Evolutionary conservation across 352 stramenopile species (phyloP), one percentile per base, ranked within the genome.

Genomic region (Phytophthora vignae): DNA sequence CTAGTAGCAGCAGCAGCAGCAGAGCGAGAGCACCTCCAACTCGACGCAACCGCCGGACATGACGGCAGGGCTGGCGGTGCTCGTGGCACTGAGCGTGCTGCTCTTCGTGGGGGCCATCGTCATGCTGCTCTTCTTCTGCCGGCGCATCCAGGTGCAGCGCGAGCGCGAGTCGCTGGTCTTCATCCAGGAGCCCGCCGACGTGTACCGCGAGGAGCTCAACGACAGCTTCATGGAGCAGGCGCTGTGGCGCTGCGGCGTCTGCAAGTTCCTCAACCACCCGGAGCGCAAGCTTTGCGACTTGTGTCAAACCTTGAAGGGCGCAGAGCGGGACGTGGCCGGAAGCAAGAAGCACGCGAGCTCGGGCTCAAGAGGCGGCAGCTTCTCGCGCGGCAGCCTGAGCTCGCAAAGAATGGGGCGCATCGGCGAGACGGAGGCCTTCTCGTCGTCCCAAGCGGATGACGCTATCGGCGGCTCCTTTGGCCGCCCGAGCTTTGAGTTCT

Each of bases 261-360:
- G 90, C 69, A 87, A 90, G n/a, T 98, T 98, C 72, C 85, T 91
- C 22, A 98, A 98, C 69, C 82, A 94, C 54, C 88, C 90, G 8
- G 84, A 92, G 40, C 82, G 85, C 40, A 90, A 91, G 60, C 74
- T 87, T 54, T 98, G 92, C 79, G 89, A 94, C 57, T 67, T 97
- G 64, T 98, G 92, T 67, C 90, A 96, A 67, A 97, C 85, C 6
- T 42, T 82, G 31, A 68, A 83, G 6, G 85, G 85, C 44, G 74
- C 83, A 0, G 88, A 94, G 48, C 65, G 78, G 52, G 79, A 88
- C 25, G 70, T 84, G 19, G 72, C 77, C 50, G 77, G 74, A 46
- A 76, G 53, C 27, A 81, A 77, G n/a, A 76, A 73, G 15, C 76
- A 66, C 38, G 79, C 53, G 42, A 69, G 53, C 31, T 44, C 38